These are phyloP conservation scores for Triticum timopheevii DNA, from an alignment of 176 grass and related monocot genomes.

Conservation along the genomic window DNA sequence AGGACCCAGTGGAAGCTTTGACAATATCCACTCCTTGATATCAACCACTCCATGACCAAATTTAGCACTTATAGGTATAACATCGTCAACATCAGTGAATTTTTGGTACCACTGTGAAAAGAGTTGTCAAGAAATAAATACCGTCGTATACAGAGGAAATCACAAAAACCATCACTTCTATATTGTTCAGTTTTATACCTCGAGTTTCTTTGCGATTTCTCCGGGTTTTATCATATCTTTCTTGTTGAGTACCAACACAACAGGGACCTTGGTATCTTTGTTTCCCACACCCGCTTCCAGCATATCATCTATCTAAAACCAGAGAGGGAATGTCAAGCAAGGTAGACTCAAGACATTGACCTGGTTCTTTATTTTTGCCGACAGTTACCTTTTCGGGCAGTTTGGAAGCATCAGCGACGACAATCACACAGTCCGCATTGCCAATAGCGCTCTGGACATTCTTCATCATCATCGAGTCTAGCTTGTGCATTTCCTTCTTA, in stretches of 20 bases:
- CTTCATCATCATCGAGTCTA: slow-evolving; percentile 97
- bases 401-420: slow-evolving; percentile 83
- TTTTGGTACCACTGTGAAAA: slow-evolving; percentile 87
- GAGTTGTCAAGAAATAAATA: slow-evolving; percentile 10
- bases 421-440: slow-evolving; percentile 80
- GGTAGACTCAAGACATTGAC: neutral
- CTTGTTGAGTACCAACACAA: slow-evolving; percentile 82
- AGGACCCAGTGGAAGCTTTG: slow-evolving; percentile 86
- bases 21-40: slow-evolving; percentile 95
- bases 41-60: slow-evolving; percentile 80
- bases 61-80: slow-evolving; percentile 99
- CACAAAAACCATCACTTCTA: neutral
- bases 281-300: slow-evolving; percentile 70
- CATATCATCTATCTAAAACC: slow-evolving; percentile 75
- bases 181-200: slow-evolving; percentile 39
- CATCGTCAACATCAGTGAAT: slow-evolving; percentile 74
- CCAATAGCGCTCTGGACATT: slow-evolving; percentile 75
- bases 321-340: neutral
- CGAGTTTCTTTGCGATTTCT: slow-evolving; percentile 88
- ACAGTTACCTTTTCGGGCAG: slow-evolving; percentile 63
- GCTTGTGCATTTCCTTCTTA: slow-evolving; percentile 82
- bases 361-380: slow-evolving; percentile 2
- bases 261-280: slow-evolving; percentile 49
- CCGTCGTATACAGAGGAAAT: neutral
- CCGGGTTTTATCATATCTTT: slow-evolving; percentile 97